phyloP scores from a whole-genome alignment of 2,329 filamentous ascomycete species.

The Fusarium gaditjirri region DNA sequence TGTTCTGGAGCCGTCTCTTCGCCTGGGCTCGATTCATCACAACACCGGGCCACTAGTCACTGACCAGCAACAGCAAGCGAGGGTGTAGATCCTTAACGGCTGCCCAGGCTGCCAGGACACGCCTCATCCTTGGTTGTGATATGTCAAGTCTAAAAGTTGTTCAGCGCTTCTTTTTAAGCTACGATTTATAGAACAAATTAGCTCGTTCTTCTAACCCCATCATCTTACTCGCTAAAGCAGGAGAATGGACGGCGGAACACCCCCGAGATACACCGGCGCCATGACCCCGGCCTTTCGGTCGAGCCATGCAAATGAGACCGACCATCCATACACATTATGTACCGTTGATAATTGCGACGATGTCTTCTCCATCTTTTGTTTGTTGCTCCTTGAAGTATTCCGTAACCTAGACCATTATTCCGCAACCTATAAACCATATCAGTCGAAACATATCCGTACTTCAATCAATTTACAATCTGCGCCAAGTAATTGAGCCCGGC shows the following conservation, averaged over 20 bases:
- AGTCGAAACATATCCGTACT: background rate
- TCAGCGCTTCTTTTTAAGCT: conserved; percentile 28
- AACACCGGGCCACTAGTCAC: conserved; percentile 14
- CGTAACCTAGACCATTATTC: conserved; percentile 27
- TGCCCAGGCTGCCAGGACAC: background rate
- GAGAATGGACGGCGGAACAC: conserved; percentile 23
- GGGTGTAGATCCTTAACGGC: conserved; percentile 25
- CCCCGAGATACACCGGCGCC: conserved; percentile 22
- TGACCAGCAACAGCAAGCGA: conserved; percentile 9
- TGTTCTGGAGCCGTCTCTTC: conserved; percentile 4
- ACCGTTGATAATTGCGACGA: background rate
- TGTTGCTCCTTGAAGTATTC: background rate
- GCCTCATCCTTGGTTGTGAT: background rate
- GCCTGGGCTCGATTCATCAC: conserved; percentile 20
- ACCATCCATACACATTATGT: conserved; percentile 9
- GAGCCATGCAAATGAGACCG: conserved; percentile 33
- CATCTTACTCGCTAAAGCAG: conserved; percentile 22
- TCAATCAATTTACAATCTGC: background rate
- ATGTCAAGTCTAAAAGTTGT: conserved; percentile 14
- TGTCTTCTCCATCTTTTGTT: conserved; percentile 34
- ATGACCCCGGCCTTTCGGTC: conserved; percentile 26
- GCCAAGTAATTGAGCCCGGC: background rate
- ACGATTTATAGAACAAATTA: conserved; percentile 25
- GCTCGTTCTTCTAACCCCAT: conserved; percentile 12
- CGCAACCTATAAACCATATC: conserved; percentile 24